Conservation (phyloP, 2,329 filamentous ascomycete species). For the Scleromitrula shiraiana region DNA sequence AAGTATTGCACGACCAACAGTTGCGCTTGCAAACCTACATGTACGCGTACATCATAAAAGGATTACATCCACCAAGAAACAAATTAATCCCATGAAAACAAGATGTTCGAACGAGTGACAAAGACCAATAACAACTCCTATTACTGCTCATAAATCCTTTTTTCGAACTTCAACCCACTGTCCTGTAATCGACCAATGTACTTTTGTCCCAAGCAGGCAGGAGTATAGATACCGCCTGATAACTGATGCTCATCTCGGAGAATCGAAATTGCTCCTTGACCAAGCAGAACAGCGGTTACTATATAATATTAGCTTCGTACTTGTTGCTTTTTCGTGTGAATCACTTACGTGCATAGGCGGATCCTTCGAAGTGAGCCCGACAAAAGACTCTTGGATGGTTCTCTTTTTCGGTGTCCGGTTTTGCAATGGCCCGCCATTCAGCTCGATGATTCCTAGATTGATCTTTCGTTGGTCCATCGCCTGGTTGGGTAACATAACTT, state of each 20-base stretch:
- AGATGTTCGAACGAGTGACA: no score
- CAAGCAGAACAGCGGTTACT: slow-evolving; percentile 59
- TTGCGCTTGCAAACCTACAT: no score
- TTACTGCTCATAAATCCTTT: slow-evolving; percentile 35
- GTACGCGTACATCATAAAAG: no score
- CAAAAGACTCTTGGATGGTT: slow-evolving; percentile 38
- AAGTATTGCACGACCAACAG: no score
- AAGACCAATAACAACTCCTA: not conserved
- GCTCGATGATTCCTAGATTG: slow-evolving; percentile 49
- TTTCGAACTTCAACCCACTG: slow-evolving; percentile 51
- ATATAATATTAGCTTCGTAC: slow-evolving; percentile 9
- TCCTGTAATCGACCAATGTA: slow-evolving; percentile 56
- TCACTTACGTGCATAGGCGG: slow-evolving; percentile 55
- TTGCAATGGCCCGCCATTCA: slow-evolving; percentile 56
- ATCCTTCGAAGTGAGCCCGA: slow-evolving; percentile 48
- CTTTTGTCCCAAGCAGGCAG: slow-evolving; percentile 60
- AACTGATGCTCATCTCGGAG: slow-evolving; percentile 52
- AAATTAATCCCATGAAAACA: no score
- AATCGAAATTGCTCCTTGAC: slow-evolving; percentile 57
- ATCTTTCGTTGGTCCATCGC: slow-evolving; percentile 46
- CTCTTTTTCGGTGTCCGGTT: slow-evolving; percentile 43
- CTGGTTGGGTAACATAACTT: slow-evolving; percentile 42
- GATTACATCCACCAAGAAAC: no score
- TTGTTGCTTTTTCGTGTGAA: no score
- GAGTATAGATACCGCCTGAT: slow-evolving; percentile 62